phyloP scores from a whole-genome alignment of 805 yeast genomes.

The Kodamaea laetipori region DNA sequence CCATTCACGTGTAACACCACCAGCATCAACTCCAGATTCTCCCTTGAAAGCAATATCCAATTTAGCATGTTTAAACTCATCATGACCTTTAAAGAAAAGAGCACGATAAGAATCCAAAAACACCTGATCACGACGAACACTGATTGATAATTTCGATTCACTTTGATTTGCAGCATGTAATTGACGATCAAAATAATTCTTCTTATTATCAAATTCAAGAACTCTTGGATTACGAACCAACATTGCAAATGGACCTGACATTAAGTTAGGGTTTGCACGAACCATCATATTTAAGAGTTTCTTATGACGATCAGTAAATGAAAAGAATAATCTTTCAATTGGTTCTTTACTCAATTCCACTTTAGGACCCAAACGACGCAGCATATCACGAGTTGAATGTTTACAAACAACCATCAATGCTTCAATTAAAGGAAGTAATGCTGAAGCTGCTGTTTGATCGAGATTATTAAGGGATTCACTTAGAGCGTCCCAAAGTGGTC shows the following conservation, averaged over 20 bases:
- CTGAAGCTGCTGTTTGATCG: slow-evolving; percentile 59
- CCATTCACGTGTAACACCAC: slow-evolving; percentile 98
- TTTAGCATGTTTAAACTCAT: slow-evolving; percentile 69
- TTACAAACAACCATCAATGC: slow-evolving; percentile 96
- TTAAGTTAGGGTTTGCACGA: slow-evolving; percentile 82
- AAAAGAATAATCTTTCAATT: slow-evolving; percentile 74
- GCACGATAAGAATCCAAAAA: slow-evolving; percentile 88
- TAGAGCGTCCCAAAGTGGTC: slow-evolving; percentile 81
- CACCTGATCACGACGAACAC: slow-evolving; percentile 84
- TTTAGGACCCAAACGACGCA: slow-evolving; percentile 58
- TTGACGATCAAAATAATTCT: slow-evolving; percentile 77
- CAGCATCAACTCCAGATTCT: slow-evolving; percentile 97
- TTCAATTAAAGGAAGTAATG: slow-evolving; percentile 83
- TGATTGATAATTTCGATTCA: slow-evolving; percentile 55
- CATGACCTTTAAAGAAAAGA: slow-evolving; percentile 73
- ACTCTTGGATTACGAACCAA: slow-evolving; percentile 86
- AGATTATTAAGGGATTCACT: slow-evolving; percentile 59
- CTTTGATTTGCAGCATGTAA: slow-evolving; percentile 55
- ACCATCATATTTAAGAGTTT: slow-evolving; percentile 90
- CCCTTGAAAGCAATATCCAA: slow-evolving; percentile 85
- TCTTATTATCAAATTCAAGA: slow-evolving; percentile 91
- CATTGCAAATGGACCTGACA: slow-evolving; percentile 95
- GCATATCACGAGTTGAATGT: slow-evolving; percentile 64
- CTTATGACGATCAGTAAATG: slow-evolving; percentile 87
- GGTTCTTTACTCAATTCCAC: slow-evolving; percentile 74